A percentile compares a stretch with the other conserved stretches of the same genome.
Conservation (phyloP, 2,329 filamentous ascomycete genomes). For the Pezicula carpinea region DNA sequence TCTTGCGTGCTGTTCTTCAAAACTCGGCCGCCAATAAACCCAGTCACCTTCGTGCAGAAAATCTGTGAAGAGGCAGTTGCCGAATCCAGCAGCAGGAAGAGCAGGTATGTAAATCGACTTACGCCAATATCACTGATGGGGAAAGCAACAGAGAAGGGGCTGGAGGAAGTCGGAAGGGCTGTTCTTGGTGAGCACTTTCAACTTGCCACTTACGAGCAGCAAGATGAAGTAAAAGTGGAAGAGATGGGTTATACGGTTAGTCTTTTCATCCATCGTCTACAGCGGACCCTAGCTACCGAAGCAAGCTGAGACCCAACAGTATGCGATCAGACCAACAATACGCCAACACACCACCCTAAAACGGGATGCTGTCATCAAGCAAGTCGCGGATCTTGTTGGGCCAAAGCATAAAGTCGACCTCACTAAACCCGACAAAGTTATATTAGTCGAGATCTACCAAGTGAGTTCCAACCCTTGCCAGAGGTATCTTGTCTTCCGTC, state of each 20-base stretch:
- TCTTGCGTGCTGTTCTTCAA: conserved; percentile 62
- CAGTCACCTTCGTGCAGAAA: conserved; percentile 45
- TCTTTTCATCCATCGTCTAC: not conserved
- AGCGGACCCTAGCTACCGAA: not conserved
- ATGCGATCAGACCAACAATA: conserved; percentile 77
- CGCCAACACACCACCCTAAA: conserved; percentile 68
- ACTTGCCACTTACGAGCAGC: conserved; percentile 32
- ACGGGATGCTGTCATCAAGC: conserved; percentile 65
- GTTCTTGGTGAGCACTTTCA: conserved; percentile 61
- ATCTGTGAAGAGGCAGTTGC: conserved; percentile 50
- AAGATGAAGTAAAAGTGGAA: conserved; percentile 16
- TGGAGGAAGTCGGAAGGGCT: conserved; percentile 58
- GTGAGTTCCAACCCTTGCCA: conserved; percentile 38
- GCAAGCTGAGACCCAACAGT: conserved; percentile 42
- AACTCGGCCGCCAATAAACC: conserved; percentile 49
- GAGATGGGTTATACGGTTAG: conserved; percentile 21
- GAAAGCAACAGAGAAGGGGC: conserved; percentile 64
- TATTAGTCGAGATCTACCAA: conserved; percentile 77
- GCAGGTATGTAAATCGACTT: conserved; percentile 56
- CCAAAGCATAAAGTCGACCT: conserved; percentile 71
- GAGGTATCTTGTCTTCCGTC: conserved; percentile 6
- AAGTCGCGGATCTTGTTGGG: conserved; percentile 54
- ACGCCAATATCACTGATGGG: conserved; percentile 49
- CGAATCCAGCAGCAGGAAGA: conserved; percentile 40
- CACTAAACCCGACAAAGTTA: conserved; percentile 70